Evolutionary conservation across 805 yeast species (phyloP).

Genomic region (Lipomyces sp.): DNA sequence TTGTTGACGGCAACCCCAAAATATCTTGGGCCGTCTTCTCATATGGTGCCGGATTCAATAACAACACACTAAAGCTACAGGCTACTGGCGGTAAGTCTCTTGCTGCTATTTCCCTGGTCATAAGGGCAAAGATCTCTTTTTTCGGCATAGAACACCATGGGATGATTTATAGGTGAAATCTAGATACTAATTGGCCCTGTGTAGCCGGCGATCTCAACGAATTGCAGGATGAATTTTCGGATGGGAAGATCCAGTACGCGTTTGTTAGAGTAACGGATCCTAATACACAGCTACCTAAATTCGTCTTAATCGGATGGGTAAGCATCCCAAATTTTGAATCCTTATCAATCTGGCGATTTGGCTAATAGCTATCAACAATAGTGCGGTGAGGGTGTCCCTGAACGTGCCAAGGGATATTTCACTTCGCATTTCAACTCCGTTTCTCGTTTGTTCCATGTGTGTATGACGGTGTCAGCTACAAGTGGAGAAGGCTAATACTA

Average conservation of each 20-base stretch:
- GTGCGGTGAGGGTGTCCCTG: constrained; percentile 93
- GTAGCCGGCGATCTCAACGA: constrained; percentile 67
- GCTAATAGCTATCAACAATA: neutral
- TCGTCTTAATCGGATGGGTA: constrained; percentile 84
- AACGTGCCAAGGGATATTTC: constrained; percentile 50
- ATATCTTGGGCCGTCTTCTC: constrained; percentile 80
- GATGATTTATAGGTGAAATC: neutral
- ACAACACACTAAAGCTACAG: constrained; percentile 47
- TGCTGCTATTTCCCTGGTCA: neutral
- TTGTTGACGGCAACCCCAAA: constrained; percentile 75
- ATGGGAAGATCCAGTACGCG: constrained; percentile 88
- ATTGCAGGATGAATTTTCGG: constrained; percentile 80
- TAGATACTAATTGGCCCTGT: neutral
- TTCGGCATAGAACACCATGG: neutral
- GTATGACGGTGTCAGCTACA: constrained; percentile 39
- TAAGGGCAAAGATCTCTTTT: neutral
- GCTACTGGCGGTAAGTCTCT: constrained; percentile 43
- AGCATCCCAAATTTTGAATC: neutral
- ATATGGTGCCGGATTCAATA: constrained; percentile 61
- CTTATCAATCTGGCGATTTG: neutral
- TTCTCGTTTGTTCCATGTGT: constrained; percentile 46
- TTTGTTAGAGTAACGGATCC: constrained; percentile 85
- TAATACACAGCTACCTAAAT: constrained; percentile 86
- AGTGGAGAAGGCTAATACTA: neutral
- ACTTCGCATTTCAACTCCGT: constrained; percentile 50